A percentile compares a stretch with the other conserved stretches of the same genome.
phyloP scores from a whole-genome alignment of 768 basidiomycete species.

The Amanita fuliginea region DNA sequence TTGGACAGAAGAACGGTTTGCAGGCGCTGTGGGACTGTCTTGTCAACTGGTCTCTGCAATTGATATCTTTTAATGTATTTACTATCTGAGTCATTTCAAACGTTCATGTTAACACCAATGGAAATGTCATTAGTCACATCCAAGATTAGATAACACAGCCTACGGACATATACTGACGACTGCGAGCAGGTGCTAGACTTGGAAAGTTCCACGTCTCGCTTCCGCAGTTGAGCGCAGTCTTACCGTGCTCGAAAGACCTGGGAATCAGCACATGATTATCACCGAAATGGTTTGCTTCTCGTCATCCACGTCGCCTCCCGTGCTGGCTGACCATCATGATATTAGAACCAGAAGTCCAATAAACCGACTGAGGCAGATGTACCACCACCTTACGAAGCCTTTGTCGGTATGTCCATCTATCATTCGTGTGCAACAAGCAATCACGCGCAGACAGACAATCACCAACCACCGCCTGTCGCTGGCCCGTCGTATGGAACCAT shows the following conservation, averaged over 20 bases:
- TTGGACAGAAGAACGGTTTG: slow-evolving; percentile 66
- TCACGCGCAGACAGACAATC: neutral
- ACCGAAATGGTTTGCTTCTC: neutral
- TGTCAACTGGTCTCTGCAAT: slow-evolving; percentile 35
- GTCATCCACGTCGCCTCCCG: neutral
- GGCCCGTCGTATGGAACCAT: slow-evolving; percentile 18
- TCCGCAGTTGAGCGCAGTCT: too few relatives aligned
- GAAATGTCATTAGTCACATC: too few relatives aligned
- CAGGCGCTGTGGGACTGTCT: slow-evolving; percentile 31
- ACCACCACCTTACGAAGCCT: neutral
- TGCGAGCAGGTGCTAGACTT: too few relatives aligned
- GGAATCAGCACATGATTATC: neutral
- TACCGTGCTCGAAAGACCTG: too few relatives aligned
- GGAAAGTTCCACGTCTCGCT: too few relatives aligned
- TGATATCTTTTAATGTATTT: too few relatives aligned
- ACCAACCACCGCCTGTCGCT: neutral
- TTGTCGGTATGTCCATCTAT: neutral
- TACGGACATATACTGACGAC: too few relatives aligned
- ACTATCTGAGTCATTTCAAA: too few relatives aligned
- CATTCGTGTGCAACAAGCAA: neutral
- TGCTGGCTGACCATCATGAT: slow-evolving; percentile 1
- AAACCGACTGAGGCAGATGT: neutral
- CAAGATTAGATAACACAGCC: too few relatives aligned
- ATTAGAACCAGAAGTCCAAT: neutral
- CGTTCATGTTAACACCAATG: too few relatives aligned